phyloP scores from a whole-genome alignment of 306 rosid genomes.

The Inga oerstediana region DNA sequence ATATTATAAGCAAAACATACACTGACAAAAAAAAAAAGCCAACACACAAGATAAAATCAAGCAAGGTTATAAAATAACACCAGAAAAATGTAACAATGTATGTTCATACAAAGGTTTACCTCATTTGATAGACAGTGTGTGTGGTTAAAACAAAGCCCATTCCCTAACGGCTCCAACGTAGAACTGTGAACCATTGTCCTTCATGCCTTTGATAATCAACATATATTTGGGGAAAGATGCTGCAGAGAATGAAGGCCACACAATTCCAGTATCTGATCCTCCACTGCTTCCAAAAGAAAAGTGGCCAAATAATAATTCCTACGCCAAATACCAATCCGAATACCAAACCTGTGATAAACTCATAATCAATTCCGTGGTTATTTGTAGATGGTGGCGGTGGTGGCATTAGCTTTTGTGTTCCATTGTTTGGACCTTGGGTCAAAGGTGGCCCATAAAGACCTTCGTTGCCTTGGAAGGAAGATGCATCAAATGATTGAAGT shows the following conservation, averaged over 20 bases:
- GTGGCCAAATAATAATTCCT: neutral
- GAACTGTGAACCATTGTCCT: neutral
- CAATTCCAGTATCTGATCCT: neutral
- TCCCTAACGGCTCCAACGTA: neutral
- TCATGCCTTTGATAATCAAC: neutral
- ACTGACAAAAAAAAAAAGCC: no score
- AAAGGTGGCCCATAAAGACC: neutral
- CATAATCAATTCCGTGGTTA: neutral
- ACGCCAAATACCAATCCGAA: neutral
- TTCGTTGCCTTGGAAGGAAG: neutral
- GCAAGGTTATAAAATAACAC: no score
- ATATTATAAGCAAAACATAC: no score
- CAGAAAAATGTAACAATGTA: no score
- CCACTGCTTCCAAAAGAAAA: neutral
- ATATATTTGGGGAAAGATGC: neutral
- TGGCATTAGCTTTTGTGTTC: no score
- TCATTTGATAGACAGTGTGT: neutral
- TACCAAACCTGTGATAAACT: neutral
- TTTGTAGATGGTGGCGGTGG: neutral
- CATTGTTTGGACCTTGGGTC: neutral
- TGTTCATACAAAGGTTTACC: neutral
- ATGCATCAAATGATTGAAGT: constrained; percentile 2
- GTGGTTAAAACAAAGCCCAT: neutral
- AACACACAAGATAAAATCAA: no score
- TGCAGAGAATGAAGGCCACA: neutral